Evolutionary conservation across 2,329 filamentous ascomycete genomes (phyloP), one percentile per base, ranked within the genome.

Genomic region (Aspergillus pseudotamarii): DNA sequence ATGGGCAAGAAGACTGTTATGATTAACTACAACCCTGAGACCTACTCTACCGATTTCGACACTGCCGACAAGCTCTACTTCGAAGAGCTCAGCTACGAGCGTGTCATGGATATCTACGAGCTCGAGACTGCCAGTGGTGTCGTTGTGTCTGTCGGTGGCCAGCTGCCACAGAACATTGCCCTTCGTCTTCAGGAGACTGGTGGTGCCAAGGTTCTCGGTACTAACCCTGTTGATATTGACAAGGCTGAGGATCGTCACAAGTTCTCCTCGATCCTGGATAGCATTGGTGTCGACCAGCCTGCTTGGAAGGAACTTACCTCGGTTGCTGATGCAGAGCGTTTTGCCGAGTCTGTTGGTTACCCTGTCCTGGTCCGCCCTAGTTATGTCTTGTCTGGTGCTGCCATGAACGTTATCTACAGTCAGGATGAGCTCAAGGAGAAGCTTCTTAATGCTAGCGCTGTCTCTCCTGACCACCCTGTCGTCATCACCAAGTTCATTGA

Each of bases 401-500:
- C 95, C 75, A 99, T 99, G 95, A 98, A 93, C 59, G 95, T 98
- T 71, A 97, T 99, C 73, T 89, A 88, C 76, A 92, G 89, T 79
- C 86, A 93, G 71, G 89, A 90, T 69, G 94, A 99, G 76, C 89
- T 99, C 62, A 92, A 96, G 83, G 92, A 97, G 68, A 98, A 98
- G 85, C 89, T 99, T 8, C 87, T 93, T 75, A 94, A 94, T 67
- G 95, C 95, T 58, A 90, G 90, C 77, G 89, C 89, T 62, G 95
- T 98, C 66, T 97, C 93, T 19, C 94, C 95, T 19, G 95, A 99
- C 76, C 93, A 99, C 81, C 95, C 95, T 2, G 95, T 99, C 46
- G 95, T 99, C 61, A 98, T 99, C 78, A 96, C 90, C 74, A 96
- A 98, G 82, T 98, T 96, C 84, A 98, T 99, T 66, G 93, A 98